Evolutionary conservation across 1,139 yeast genomes (phyloP).

Genomic region (Candida frijolesensis): DNA sequence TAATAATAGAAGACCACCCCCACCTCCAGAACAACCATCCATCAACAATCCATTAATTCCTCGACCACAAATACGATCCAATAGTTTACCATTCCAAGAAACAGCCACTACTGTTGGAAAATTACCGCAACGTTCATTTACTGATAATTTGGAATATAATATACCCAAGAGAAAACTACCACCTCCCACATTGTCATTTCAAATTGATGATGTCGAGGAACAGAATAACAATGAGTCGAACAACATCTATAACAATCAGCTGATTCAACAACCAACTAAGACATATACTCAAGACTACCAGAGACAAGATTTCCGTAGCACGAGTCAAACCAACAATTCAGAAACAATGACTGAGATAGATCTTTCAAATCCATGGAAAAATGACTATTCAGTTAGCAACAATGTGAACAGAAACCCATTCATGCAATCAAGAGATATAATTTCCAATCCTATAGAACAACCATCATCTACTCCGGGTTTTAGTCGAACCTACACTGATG

Average conservation of each 20-base stretch:
- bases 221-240: not conserved
- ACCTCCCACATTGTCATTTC: not conserved
- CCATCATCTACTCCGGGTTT: not conserved
- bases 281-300: not conserved
- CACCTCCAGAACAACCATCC: not conserved
- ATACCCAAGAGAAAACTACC: not conserved
- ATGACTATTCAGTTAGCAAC: not conserved
- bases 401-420: not conserved
- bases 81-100: not conserved
- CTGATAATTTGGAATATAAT: slow-evolving; percentile 1
- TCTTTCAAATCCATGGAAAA: no score
- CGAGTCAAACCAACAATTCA: not conserved
- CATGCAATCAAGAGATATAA: not conserved
- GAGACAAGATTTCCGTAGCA: not conserved
- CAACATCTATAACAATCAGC: not conserved
- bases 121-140: slow-evolving; percentile 1
- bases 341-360: not conserved
- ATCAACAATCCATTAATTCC: not conserved
- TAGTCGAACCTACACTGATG: slow-evolving; percentile 9
- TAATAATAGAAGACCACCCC: not conserved
- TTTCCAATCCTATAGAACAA: not conserved
- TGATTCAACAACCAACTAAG: not conserved
- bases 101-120: not conserved
- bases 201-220: not conserved
- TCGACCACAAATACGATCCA: not conserved